Base-by-base conservation (phyloP, 1,284 basidiomycete species). In the Jaminaea rosea region DNA sequence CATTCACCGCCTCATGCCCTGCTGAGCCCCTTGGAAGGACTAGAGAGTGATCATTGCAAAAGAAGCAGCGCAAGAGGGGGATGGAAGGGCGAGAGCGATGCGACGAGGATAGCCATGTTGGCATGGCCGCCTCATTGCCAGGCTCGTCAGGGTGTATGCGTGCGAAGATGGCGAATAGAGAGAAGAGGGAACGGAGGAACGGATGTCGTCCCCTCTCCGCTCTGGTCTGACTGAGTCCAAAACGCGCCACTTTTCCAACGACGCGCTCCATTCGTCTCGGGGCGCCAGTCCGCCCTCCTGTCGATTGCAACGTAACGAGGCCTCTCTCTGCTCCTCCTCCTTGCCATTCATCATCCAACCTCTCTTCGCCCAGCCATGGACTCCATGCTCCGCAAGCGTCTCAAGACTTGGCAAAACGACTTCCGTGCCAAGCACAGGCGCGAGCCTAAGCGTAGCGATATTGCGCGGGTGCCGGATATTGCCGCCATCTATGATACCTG, bases 401-500 rank as follows among this genome's bases (percentile, higher is more conserved):
- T 42, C 39, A 42, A 42, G 19, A 23, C 39, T 4, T 42, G 17
- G 19, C 39, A 42, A 24, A 42, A 42, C 19, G 39, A 42, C 19
- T 42, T 42, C 19, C 39, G 39, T 23, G 24, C 13, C 11, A 11
- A 63, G 31, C 55, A 67, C 36, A 59, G 67, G 9, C 56, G 67
- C 34, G 65, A 67, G 24, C 65, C 67, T 3, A 58, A 58, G 29
- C 61, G 63, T 47, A 54, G 59, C 17, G 67, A 69, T 49, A 69
- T 69, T 36, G 50, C 57, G 1, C 57, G 62, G 19, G 53, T 63
- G n/a, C 48, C 58, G 6, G 50, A 37, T 10, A 65, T 69, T 23
- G 60, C 65, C 0, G 59, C 57, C 10, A 57, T 53, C 26, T 69
- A 69, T 48, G 63, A 67, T 26, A 55, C 64, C 2, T 69, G 67